Base-by-base conservation (phyloP, 805 yeast species). In the Lipomyces yamanashiensis region DNA sequence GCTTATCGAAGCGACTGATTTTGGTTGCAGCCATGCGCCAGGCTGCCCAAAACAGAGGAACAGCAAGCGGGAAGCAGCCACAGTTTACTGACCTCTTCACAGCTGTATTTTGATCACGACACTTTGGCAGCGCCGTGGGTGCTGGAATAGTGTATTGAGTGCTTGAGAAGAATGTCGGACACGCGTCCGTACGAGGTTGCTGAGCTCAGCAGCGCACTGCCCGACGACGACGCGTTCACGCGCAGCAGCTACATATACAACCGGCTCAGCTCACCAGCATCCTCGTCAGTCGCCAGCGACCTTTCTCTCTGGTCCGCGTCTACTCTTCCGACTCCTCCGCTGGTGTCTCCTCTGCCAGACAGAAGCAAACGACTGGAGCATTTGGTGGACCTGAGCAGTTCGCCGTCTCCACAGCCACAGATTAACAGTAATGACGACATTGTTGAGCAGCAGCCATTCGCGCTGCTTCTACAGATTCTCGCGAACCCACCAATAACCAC, bases 401-500 rank as follows among this genome's bases (percentile, higher is more conserved):
- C 45, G 9, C n/a, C 45, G 36, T 52, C 36, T 28, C 17, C 34
- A 36, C 17, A 44, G 33, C 15, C 59, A n/a, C 28, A 15, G 44
- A 28, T 8, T 28, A 37, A 41, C 17, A 17, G 37, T 7, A n/a
- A 54, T 19, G 49, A 23, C 39, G 39, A 9, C 8, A 19, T 36
- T 13, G 3, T 17, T 13, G 28, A 50, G 19, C 43, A n/a, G 43
- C 21, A 28, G 51, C 7, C 43, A 6, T 9, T 2, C 23, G 19
- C 36, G n/a, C 43, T 21, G 17, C 43, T 54, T 1, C 57, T 58
- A 10, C 54, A 54, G 9, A 23, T 61, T 19, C 48, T 61, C 8
- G 61, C 63, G 3, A 48, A 23, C 15, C 63, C 63, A 2, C 63
- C 63, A n/a, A 54, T 59, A 34, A n/a, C 51, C 13, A 19, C 54